Evolutionary conservation across 176 grass and related monocot species (phyloP), one percentile per base, ranked within the genome.

Genomic region (Phyllostachys edulis): DNA sequence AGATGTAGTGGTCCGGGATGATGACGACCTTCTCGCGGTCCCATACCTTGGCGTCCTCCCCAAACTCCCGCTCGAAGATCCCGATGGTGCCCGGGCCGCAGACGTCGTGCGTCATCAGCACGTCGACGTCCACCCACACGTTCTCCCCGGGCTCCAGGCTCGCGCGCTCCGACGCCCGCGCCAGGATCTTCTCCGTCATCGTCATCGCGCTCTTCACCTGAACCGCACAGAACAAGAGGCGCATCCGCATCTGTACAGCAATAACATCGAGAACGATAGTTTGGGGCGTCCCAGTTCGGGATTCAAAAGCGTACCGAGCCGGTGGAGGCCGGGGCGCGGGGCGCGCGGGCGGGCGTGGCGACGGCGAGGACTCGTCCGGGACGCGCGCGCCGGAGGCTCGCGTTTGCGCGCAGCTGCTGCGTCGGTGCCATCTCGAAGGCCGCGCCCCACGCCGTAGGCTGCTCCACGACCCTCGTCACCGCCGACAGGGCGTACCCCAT

Each of bases 121-220:
- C 96, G 85, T 98, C 96, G 15, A 98, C 88, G 84, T 96, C 86
- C 63, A 96, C 96, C 93, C 96, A 98, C 42, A 98, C 87, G 82
- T 98, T 98, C 79, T 98, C 96, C 52, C 96, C 93, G 41, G 96
- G 93, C 80, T 92, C 93, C 38, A 96, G 85, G 59, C 80, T 83
- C 6, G 91, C 70, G 64, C 80, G 88, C 77, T 93, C 91, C 77
- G 96, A 98, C 36, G 91, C 83, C 60, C 92, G 87, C 50, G 96
- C 93, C 56, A 98, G 67, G 80, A 98, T 98, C 87, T 98, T 98
- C 93, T 98, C 96, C 49, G 96, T 96, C 91, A 93, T 98, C 76
- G 91, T 96, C 96, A 98, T 92, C 21, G 89, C 80, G 75, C 66
- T 69, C 83, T 98, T 95, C 17, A 95, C 89, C 94, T 97, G 55